Conservation (phyloP, 345 rosid species). For the Erysimum cheiranthoides region DNA sequence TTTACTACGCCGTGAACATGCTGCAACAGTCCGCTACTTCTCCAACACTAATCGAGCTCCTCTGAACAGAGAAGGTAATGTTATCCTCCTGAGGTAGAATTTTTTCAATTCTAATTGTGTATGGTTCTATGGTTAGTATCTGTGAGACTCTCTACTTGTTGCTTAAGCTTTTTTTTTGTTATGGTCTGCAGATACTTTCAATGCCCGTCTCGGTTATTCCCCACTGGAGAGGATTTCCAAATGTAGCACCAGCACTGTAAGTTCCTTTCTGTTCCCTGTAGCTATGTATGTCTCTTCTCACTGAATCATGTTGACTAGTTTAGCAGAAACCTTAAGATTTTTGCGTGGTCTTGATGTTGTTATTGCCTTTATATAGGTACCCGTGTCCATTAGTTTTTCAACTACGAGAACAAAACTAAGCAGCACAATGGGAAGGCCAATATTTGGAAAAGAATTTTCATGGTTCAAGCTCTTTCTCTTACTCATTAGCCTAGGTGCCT, state of each 20-base stretch:
- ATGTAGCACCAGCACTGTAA: conserved; percentile 53
- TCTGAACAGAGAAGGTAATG: conserved; percentile 60
- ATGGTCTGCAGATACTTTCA: conserved; percentile 57
- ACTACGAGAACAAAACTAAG: conserved; percentile 43
- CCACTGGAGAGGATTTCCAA: conserved; percentile 51
- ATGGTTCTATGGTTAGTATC: not conserved
- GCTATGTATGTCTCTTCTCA: not conserved
- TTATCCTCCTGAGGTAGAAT: not conserved
- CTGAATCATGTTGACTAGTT: not conserved
- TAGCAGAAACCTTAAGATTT: not conserved
- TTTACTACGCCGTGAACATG: conserved; percentile 57
- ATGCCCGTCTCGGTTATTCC: conserved; percentile 45
- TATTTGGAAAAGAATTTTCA: conserved; percentile 42
- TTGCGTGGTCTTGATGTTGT: conserved; percentile 13
- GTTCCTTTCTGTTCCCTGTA: conserved; percentile 33
- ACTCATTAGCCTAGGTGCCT: conserved; percentile 15
- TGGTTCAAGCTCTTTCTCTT: conserved; percentile 45
- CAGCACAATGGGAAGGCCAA: conserved; percentile 47
- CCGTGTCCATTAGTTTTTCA: conserved; percentile 47
- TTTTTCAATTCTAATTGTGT: not conserved
- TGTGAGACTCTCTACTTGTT: conserved; percentile 23
- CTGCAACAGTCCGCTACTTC: conserved; percentile 59
- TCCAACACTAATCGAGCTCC: conserved; percentile 53
- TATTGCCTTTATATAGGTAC: conserved; percentile 48
- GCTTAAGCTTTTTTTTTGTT: conserved; percentile 31